These are phyloP conservation scores for Meripilus lineatus DNA, from an alignment of 1,284 basidiomycete genomes.

Conservation along the genomic window DNA sequence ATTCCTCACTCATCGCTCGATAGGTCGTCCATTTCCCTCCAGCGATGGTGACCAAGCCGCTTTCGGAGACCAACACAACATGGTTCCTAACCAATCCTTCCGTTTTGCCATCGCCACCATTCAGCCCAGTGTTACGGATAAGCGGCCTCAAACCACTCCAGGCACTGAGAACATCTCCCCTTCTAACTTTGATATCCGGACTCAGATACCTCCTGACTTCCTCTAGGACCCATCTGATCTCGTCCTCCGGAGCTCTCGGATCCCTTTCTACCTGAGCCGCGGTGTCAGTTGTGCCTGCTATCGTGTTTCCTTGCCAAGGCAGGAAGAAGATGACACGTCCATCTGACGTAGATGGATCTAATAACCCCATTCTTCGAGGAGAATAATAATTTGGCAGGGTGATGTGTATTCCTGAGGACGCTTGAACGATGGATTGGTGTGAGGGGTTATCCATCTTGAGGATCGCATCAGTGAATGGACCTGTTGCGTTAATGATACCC, in stretches of 20 bases:
- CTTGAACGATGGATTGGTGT: constrained; percentile 85
- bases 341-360: constrained; percentile 94
- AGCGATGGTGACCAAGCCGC: constrained; percentile 89
- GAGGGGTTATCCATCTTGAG: constrained; percentile 83
- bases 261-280: constrained; percentile 76
- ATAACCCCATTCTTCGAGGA: constrained; percentile 90
- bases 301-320: constrained; percentile 97
- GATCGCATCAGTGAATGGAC: constrained; percentile 88
- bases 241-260: constrained; percentile 86
- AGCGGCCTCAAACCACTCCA: constrained; percentile 93
- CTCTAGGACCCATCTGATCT: constrained; percentile 95
- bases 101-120: constrained; percentile 65
- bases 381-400: constrained; percentile 97
- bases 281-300: constrained; percentile 95
- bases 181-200: constrained; percentile 89
- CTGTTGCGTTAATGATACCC: constrained; percentile 96
- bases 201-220: constrained; percentile 88
- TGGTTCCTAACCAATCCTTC: constrained; percentile 92
- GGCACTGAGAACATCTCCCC: constrained; percentile 95
- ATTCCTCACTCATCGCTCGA: constrained; percentile 94
- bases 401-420: constrained; percentile 93
- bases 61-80: constrained; percentile 82
- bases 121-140: constrained; percentile 78
- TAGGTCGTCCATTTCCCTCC: constrained; percentile 99
- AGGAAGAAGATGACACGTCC: constrained; percentile 99